phyloP scores from a whole-genome alignment of 441 rosid species.

The Jatropha podagrica region DNA sequence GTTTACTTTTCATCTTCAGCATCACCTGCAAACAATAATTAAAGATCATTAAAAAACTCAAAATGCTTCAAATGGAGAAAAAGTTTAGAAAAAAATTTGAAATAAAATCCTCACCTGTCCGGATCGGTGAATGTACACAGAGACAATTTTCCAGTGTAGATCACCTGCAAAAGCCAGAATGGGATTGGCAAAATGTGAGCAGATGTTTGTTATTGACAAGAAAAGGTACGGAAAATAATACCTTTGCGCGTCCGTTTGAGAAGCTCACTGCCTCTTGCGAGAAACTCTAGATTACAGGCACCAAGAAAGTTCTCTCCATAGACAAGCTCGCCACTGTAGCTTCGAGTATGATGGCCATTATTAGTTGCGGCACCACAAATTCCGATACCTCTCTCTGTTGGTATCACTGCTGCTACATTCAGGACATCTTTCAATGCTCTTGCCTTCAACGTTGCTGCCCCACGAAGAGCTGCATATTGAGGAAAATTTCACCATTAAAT shows the following conservation, averaged over 20 bases:
- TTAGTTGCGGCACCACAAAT: conserved; percentile 41
- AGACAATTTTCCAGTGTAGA: conserved; percentile 84
- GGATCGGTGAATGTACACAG: conserved; percentile 61
- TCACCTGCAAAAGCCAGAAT: conserved; percentile 50
- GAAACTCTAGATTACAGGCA: conserved; percentile 60
- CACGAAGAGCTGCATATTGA: conserved; percentile 64
- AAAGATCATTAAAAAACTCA: not conserved
- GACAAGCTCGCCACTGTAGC: conserved; percentile 50
- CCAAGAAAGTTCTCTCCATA: conserved; percentile 59
- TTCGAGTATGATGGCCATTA: conserved; percentile 34
- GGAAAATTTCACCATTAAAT: not conserved
- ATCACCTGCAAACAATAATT: conserved; percentile 40
- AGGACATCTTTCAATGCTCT: conserved; percentile 79
- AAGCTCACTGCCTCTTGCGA: conserved; percentile 77
- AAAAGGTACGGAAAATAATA: conserved; percentile 4
- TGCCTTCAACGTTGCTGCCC: conserved; percentile 89
- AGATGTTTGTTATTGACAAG: not conserved
- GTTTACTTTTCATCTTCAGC: conserved; percentile 86
- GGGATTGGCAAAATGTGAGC: not conserved
- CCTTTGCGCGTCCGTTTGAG: conserved; percentile 90
- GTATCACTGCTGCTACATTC: conserved; percentile 67
- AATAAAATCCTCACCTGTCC: conserved; percentile 43
- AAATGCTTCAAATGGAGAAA: not conserved
- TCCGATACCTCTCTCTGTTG: conserved; percentile 60
- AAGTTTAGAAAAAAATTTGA: not conserved